Percentiles rank a stretch among this genome's conserved stretches.
phyloP scores from a whole-genome alignment of 2,329 filamentous ascomycete species.

The Scorias spongiosa region DNA sequence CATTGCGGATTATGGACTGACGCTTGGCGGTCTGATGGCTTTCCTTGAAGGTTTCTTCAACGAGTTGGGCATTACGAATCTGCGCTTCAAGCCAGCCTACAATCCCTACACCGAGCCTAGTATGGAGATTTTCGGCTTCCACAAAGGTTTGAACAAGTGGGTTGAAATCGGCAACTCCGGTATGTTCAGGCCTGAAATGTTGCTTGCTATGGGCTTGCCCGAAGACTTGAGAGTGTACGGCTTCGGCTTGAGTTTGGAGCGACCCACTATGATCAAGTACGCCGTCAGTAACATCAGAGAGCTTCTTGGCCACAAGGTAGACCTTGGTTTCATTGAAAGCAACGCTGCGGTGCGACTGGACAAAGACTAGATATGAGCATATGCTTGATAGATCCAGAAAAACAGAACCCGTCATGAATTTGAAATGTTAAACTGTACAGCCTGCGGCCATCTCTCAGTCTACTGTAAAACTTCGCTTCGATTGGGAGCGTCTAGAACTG shows the following conservation, averaged over 20 bases:
- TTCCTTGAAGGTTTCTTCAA: slow-evolving; percentile 93
- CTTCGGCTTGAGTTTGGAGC: slow-evolving; percentile 79
- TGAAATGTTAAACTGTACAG: too few relatives aligned
- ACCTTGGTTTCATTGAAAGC: slow-evolving; percentile 78
- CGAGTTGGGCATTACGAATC: slow-evolving; percentile 78
- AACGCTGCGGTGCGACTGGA: slow-evolving; percentile 85
- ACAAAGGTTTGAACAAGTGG: slow-evolving; percentile 75
- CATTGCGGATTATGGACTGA: slow-evolving; percentile 89
- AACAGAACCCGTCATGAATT: too few relatives aligned
- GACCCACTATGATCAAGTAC: slow-evolving; percentile 96
- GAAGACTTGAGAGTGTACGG: slow-evolving; percentile 88
- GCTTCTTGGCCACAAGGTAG: slow-evolving; percentile 86
- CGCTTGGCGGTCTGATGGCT: slow-evolving; percentile 80
- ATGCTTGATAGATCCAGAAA: too few relatives aligned
- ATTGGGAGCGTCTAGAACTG: too few relatives aligned
- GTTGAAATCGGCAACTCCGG: slow-evolving; percentile 97
- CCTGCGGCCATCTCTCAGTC: too few relatives aligned
- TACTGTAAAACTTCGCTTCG: too few relatives aligned
- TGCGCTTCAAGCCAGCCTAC: slow-evolving; percentile 95
- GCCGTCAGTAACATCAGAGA: slow-evolving; percentile 71
- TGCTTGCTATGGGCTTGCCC: slow-evolving; percentile 85
- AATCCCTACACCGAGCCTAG: slow-evolving; percentile 90
- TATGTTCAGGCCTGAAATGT: slow-evolving; percentile 98
- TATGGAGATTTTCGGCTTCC: slow-evolving; percentile 97
- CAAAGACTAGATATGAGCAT: slow-evolving; percentile 42